Evolutionary conservation across 2,329 filamentous ascomycete species (phyloP), one percentile per base, ranked within the genome.

Genomic region (Neophaeococcomyces mojaviensis): DNA sequence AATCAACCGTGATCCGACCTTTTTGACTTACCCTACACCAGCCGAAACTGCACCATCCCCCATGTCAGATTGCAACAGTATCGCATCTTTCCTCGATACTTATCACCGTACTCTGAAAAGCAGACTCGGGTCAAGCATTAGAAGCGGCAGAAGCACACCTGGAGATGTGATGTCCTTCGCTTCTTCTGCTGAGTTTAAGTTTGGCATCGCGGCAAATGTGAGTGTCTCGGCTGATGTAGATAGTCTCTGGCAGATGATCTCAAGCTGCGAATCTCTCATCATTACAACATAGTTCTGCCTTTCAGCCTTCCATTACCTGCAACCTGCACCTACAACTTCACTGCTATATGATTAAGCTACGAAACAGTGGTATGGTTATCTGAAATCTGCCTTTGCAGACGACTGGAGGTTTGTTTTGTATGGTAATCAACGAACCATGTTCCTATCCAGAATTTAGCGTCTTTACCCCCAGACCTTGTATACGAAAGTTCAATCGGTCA

Each of bases 151-250:
- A 15, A 43, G 39, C 24, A 43, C 39, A n/a, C 39, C 39, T 3
- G 39, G 39, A 19, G 39, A 43, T 31, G 10, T 43, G n/a, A 43
- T 43, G 39, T 43, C 39, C 18, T 35, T 43, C 7, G 22, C 28
- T 13, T 43, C 39, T 9, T 43, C 39, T 13, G 39, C 39, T 10
- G 39, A 43, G 7, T 43, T 43, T 30, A 28, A 31, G 13, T 43
- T 43, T 18, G 39, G 39, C 20, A 24, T 35, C 13, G 39, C 34
- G 3, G 31, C 39, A 16, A 22, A 28, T 24, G 15, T n/a, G 5
- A 43, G 10, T 15, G 26, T 12, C 4, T 43, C 39, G 6, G 10
- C 24, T 28, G 39, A 43, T 15, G 20, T 43, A 13, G 39, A 43
- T 18, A 43, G 39, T 24, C 28, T 43, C 16, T 43, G 39, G 39